Base-by-base conservation (phyloP, 306 rosid genomes). In the Pterocarpus macrocarpus region DNA sequence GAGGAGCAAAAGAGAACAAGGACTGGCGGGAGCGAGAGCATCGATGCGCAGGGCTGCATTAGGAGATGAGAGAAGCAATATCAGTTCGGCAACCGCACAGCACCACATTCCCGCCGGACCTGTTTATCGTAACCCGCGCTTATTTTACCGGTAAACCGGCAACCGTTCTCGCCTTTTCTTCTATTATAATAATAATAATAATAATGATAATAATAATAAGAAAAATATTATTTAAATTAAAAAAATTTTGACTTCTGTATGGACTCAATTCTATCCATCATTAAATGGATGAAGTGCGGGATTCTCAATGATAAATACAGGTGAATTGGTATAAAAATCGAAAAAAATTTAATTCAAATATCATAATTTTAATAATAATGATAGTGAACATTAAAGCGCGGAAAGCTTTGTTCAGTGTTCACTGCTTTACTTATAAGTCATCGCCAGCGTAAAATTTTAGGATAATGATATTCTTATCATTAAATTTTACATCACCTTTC, bases 21-120 rank as follows among this genome's bases (percentile, higher is more conserved):
- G 14, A 28, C 86, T 83, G 2, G 83, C 86, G 4, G 56, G 39
- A 15, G 86, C 86, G 8, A 72, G 86, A 83, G 86, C 76, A n/a
- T 58, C 86, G 33, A 78, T 83, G 65, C 76, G 86, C 5, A 64
- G 62, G 64, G 79, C 44, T 33, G n/a, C 70, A 30, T 34, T 36
- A 15, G 82, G 17, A 7, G 78, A 10, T 32, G 35, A 41, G n/a
- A 82, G 63, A 72, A 45, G 39, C 47, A 83, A 64, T 64, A 12
- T 5, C 49, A 44, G 64, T 28, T 12, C 7, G 78, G 52, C 68
- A 33, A 11, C 41, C 0, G 28, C 28, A 22, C 28, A 22, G 28
- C 38, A 28, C 38, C 64, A 43, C 70, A 22, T 83, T 11, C 69
- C 83, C 39, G 69, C 71, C 41, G 80, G 86, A 55, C 71, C 30